phyloP scores from a whole-genome alignment of 345 rosid species.

The Eucalyptus rudis region DNA sequence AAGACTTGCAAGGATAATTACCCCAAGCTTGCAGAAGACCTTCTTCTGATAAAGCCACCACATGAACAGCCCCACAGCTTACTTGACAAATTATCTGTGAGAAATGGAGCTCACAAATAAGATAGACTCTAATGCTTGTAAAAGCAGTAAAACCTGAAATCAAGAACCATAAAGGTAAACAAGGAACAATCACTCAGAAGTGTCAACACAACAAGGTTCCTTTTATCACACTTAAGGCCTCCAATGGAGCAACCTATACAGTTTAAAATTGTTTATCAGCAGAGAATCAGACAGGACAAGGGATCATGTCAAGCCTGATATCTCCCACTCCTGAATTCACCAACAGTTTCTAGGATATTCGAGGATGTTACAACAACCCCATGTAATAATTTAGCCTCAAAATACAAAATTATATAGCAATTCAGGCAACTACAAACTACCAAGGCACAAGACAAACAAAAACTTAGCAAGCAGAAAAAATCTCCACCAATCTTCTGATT shows the following conservation, averaged over 20 bases:
- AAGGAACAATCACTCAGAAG: background rate
- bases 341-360: background rate
- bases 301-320: background rate
- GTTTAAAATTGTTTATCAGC: background rate
- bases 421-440: background rate
- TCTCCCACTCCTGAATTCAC: background rate
- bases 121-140: background rate
- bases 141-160: background rate
- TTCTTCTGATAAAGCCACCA: constrained; percentile 81
- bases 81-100: constrained; percentile 61
- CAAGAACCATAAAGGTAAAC: background rate
- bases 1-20: constrained; percentile 6
- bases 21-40: constrained; percentile 95
- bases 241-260: background rate
- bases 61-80: constrained; percentile 93
- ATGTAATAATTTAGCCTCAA: background rate
- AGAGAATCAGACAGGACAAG: background rate
- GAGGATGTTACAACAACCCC: background rate
- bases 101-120: background rate
- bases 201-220: background rate
- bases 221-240: background rate
- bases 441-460: background rate
- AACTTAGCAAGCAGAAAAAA: background rate
- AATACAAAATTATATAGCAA: background rate
- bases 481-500: background rate